Conservation (phyloP, 2,329 filamentous ascomycete genomes). For the Trichoderma sp. region DNA sequence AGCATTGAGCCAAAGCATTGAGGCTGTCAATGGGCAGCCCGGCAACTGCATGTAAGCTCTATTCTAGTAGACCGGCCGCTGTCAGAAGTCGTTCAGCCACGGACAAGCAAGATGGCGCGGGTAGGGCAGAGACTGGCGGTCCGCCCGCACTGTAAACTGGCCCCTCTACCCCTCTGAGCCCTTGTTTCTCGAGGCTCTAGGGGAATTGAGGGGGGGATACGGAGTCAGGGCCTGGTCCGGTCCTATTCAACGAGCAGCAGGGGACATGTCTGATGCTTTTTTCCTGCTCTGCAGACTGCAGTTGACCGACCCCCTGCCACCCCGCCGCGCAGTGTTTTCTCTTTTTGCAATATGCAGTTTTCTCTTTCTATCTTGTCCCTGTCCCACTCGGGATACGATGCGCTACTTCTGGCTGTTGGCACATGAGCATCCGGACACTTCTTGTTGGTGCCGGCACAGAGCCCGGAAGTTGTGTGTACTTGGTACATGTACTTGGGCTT, state of each 20-base stretch:
- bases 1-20: background rate
- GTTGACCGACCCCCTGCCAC: background rate
- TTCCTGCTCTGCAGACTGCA: constrained; percentile 3
- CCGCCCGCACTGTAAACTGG: constrained; percentile 8
- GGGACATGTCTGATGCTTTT: background rate
- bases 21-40: background rate
- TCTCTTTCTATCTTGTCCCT: background rate
- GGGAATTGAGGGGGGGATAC: background rate
- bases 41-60: background rate
- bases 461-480: background rate
- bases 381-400: background rate
- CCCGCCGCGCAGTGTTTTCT: background rate
- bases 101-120: background rate
- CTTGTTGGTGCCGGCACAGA: background rate
- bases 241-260: constrained; percentile 2
- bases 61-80: background rate
- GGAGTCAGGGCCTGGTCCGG: constrained; percentile 5
- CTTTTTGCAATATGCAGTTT: background rate
- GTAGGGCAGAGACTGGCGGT: constrained; percentile 5
- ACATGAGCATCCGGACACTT: background rate
- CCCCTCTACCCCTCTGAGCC: background rate
- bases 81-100: background rate
- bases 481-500: background rate
- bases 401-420: background rate
- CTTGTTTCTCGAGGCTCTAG: background rate